These are phyloP conservation scores for Diutina neorugosa DNA, from an alignment of 1,139 yeast species.

Conservation along the genomic window DNA sequence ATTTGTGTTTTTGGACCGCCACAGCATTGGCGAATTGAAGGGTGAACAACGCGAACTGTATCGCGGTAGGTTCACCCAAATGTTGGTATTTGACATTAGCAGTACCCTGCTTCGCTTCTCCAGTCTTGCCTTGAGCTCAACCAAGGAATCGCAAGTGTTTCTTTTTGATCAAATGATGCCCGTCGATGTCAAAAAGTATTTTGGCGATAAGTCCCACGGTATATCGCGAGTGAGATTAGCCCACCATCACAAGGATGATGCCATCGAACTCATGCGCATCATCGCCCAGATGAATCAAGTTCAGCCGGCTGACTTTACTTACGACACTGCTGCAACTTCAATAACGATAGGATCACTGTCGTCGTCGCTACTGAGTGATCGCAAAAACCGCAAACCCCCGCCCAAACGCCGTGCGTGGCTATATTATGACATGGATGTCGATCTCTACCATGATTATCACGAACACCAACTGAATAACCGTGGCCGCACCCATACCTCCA, in stretches of 20 bases:
- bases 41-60: constrained; percentile 9
- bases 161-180: neutral
- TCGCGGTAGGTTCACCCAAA: constrained; percentile 11
- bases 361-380: neutral
- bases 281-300: neutral
- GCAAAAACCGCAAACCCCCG: neutral
- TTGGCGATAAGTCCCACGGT: no score
- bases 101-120: neutral
- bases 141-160: neutral
- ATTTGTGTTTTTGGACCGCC: constrained; percentile 19
- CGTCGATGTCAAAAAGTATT: neutral
- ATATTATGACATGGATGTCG: constrained; percentile 24
- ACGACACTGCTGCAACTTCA: neutral
- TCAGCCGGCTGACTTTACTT: neutral
- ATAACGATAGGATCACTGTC: neutral
- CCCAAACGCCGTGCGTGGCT: constrained; percentile 17
- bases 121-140: neutral
- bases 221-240: neutral
- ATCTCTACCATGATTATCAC: constrained; percentile 17
- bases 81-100: constrained; percentile 11
- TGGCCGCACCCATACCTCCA: constrained; percentile 15
- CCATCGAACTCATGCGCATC: neutral
- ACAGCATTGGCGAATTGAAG: constrained; percentile 7
- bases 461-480: constrained; percentile 10
- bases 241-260: neutral